Conservation (phyloP, 2,329 filamentous ascomycete species). For the Fusarium papillatum region DNA sequence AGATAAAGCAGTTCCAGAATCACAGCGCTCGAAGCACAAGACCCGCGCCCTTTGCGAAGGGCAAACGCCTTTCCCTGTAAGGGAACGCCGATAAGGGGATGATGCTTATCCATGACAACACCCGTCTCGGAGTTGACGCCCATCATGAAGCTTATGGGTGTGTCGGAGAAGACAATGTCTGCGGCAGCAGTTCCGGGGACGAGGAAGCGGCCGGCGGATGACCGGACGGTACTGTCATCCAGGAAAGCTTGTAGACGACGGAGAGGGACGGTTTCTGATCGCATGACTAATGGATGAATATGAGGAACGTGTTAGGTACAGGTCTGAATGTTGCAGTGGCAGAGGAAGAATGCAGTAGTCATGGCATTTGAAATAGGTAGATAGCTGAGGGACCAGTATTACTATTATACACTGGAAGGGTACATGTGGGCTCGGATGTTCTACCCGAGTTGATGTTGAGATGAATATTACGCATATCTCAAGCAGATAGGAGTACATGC, state of each 20-base stretch:
- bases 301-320: background rate
- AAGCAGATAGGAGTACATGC: background rate
- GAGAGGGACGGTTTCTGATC: background rate
- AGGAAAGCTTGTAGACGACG: background rate
- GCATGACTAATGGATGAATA: background rate
- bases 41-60: background rate
- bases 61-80: background rate
- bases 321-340: background rate
- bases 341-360: background rate
- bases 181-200: background rate
- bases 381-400: background rate
- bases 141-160: background rate
- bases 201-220: background rate
- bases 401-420: background rate
- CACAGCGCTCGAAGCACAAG: background rate
- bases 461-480: background rate
- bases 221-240: background rate
- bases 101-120: background rate
- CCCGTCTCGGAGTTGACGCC: background rate
- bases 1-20: background rate
- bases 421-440: background rate
- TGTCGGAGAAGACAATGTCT: background rate
- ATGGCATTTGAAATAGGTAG: background rate
- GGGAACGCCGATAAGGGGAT: background rate
- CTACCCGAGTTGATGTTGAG: background rate